A percentile compares a stretch with the other conserved stretches of the same genome.
phyloP scores from a whole-genome alignment of 345 rosid genomes.

The Kernera saxatilis region DNA sequence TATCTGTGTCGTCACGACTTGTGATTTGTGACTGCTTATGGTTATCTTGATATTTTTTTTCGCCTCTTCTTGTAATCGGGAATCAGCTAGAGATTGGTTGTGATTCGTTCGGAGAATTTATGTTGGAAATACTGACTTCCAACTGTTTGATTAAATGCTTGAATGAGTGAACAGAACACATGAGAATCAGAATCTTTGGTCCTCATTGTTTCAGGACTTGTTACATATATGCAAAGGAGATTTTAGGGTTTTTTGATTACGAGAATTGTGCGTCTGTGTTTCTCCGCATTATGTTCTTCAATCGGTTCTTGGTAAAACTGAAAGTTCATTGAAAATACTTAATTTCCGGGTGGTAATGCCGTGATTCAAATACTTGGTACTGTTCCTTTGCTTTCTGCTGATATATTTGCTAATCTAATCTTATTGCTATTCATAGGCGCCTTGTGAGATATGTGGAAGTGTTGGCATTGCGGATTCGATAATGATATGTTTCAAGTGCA shows the following conservation, averaged over 20 bases:
- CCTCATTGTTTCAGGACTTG: background rate
- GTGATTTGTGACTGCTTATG: background rate
- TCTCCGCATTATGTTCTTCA: background rate
- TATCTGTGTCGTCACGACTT: background rate
- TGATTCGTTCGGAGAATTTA: background rate
- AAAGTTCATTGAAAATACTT: background rate
- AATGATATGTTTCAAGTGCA: constrained; percentile 19
- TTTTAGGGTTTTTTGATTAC: background rate
- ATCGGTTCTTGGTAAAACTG: background rate
- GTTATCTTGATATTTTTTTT: background rate
- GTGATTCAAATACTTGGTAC: background rate
- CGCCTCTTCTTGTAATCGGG: background rate
- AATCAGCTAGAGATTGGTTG: background rate
- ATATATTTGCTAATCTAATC: background rate
- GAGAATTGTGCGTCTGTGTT: background rate
- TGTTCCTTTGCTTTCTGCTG: background rate
- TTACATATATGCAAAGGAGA: background rate
- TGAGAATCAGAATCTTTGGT: background rate
- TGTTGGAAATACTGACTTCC: background rate
- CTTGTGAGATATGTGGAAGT: constrained; percentile 27
- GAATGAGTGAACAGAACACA: background rate
- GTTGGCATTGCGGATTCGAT: background rate
- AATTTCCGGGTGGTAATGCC: background rate
- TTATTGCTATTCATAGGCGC: background rate
- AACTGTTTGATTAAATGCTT: background rate